A percentile compares a stretch with the other conserved stretches of the same genome.
Evolutionary conservation across 108 stramenopile species (phyloP).

Genomic region (Skeletonema grethae): DNA sequence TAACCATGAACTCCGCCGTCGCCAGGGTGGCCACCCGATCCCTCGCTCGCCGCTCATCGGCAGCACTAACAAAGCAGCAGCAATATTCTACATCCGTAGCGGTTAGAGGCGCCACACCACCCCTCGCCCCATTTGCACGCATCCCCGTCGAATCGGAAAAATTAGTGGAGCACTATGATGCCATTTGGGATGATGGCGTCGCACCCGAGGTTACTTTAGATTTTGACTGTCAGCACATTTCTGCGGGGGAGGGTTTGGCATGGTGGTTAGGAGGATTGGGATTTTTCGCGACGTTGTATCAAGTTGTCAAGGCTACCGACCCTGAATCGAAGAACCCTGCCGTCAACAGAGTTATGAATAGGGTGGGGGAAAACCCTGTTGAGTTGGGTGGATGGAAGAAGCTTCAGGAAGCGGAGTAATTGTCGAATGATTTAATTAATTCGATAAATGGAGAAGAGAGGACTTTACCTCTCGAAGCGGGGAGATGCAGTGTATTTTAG

Average conservation of each 20-base stretch:
- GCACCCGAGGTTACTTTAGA: slow-evolving; percentile 95
- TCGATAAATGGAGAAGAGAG: not conserved
- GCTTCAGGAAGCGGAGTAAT: slow-evolving; percentile 12
- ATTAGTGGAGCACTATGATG: slow-evolving; percentile 92
- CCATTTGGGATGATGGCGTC: slow-evolving; percentile 96
- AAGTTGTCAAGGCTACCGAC: slow-evolving; percentile 64
- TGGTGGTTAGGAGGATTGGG: slow-evolving; percentile 86
- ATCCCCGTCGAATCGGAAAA: slow-evolving; percentile 77
- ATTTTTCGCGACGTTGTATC: slow-evolving; percentile 68
- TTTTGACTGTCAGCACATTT: slow-evolving; percentile 93
- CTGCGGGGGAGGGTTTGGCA: slow-evolving; percentile 69
- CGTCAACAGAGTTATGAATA: slow-evolving; percentile 39
- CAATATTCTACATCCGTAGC: slow-evolving; percentile 51
- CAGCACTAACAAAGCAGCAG: slow-evolving; percentile 38
- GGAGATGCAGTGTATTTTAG: not conserved
- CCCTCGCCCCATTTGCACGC: slow-evolving; percentile 79
- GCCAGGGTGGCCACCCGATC: slow-evolving; percentile 30
- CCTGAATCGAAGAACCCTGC: slow-evolving; percentile 73
- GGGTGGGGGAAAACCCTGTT: slow-evolving; percentile 33
- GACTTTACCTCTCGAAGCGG: not conserved
- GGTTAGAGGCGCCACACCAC: slow-evolving; percentile 60
- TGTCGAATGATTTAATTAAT: not conserved
- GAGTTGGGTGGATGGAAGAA: slow-evolving; percentile 39
- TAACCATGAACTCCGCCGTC: slow-evolving; percentile 34
- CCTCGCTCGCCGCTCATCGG: slow-evolving; percentile 62